Conservation (phyloP, 352 stramenopile genomes). For the Phytophthora syringae region DNA sequence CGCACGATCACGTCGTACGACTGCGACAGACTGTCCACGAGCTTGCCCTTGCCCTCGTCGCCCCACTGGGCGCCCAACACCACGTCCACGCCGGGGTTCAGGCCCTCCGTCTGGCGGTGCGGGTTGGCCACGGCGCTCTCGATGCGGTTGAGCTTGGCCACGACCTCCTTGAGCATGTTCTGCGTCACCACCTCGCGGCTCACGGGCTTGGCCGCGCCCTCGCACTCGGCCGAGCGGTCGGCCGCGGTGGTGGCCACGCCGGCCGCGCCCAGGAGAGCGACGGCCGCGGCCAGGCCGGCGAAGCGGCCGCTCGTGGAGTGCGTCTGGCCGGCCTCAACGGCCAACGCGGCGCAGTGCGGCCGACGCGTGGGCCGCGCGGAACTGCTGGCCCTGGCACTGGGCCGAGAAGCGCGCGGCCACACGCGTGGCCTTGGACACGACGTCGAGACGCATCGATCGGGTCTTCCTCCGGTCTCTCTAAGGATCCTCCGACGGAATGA, state of each 20-base stretch:
- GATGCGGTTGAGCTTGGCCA: slow-evolving; percentile 89
- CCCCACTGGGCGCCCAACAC: slow-evolving; percentile 99
- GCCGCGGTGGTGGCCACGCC: slow-evolving; percentile 32
- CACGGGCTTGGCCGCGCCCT: slow-evolving; percentile 43
- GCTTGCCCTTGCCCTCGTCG: slow-evolving; percentile 99
- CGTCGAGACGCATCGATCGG: slow-evolving; percentile 56
- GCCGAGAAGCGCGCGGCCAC: slow-evolving; percentile 50
- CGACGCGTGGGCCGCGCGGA: slow-evolving; percentile 34
- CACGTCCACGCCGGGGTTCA: slow-evolving; percentile 86
- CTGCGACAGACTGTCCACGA: slow-evolving; percentile 94
- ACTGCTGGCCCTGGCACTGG: slow-evolving; percentile 35
- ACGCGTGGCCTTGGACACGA: slow-evolving; percentile 47
- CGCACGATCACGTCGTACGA: slow-evolving; percentile 97
- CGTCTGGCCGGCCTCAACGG: slow-evolving; percentile 47
- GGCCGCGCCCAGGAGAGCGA: slow-evolving; percentile 41
- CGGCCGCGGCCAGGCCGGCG: slow-evolving; percentile 22
- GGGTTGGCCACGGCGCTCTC: slow-evolving; percentile 88
- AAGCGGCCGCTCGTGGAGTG: slow-evolving; percentile 20
- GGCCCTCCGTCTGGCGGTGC: slow-evolving; percentile 66
- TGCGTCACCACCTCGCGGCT: slow-evolving; percentile 61
- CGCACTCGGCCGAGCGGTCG: slow-evolving; percentile 37
- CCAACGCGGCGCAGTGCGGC: slow-evolving; percentile 51
- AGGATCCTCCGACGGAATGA: slow-evolving; percentile 23
- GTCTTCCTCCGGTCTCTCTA: slow-evolving; percentile 24
- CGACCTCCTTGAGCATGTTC: slow-evolving; percentile 82